phyloP scores from a whole-genome alignment of 164 flowering plant species.

The Aristolochia contorta region DNA sequence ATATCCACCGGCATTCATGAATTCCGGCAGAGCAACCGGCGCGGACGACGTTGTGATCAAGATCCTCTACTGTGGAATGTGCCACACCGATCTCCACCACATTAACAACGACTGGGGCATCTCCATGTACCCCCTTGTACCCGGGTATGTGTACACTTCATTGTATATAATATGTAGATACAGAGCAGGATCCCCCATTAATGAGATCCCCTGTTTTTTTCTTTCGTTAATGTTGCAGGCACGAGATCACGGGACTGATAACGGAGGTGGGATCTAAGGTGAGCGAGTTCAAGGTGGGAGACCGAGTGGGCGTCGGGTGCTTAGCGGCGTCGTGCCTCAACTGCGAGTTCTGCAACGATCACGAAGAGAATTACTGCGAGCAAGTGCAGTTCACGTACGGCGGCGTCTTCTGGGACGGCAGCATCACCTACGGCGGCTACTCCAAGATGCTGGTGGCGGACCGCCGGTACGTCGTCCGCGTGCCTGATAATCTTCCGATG shows the following conservation, averaged over 20 bases:
- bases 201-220: background rate
- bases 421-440: slow-evolving; percentile 80
- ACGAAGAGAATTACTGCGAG: slow-evolving; percentile 57
- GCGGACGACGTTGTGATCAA: slow-evolving; percentile 52
- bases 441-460: slow-evolving; percentile 55
- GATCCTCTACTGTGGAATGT: slow-evolving; percentile 66
- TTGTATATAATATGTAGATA: no score
- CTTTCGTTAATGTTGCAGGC: slow-evolving; percentile 36
- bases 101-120: slow-evolving; percentile 64
- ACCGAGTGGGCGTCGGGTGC: slow-evolving; percentile 60
- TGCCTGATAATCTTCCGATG: slow-evolving; percentile 54
- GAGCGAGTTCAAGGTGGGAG: slow-evolving; percentile 45
- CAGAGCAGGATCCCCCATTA: background rate
- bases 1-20: no score
- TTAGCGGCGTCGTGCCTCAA: slow-evolving; percentile 45
- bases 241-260: slow-evolving; percentile 57
- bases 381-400: slow-evolving; percentile 38
- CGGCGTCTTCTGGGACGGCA: slow-evolving; percentile 76
- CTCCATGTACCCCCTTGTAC: slow-evolving; percentile 70
- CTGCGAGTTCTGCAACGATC: slow-evolving; percentile 44
- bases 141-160: slow-evolving; percentile 77
- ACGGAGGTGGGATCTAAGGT: slow-evolving; percentile 48
- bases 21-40: slow-evolving; percentile 23
- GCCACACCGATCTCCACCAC: slow-evolving; percentile 68
- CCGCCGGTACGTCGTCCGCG: slow-evolving; percentile 51